phyloP scores from a whole-genome alignment of 2,329 filamentous ascomycete species.

The Trichoderma lentiforme region DNA sequence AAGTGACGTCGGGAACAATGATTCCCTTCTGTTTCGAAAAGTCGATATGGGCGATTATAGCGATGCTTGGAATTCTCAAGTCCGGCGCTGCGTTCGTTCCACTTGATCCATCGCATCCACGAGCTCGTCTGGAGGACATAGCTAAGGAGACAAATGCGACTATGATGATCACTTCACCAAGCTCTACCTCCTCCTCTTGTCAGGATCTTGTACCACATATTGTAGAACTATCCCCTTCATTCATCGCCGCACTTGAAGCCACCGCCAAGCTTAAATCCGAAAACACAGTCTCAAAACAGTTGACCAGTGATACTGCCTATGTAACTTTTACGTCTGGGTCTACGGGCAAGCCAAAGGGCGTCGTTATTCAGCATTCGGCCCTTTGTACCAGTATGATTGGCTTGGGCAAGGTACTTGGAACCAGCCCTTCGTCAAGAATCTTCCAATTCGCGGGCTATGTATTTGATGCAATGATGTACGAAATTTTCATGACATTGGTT shows the following conservation, averaged over 20 bases:
- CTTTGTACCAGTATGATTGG: background rate
- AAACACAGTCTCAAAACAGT: background rate
- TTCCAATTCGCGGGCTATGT: slow-evolving; percentile 11
- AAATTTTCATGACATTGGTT: background rate
- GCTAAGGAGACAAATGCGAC: slow-evolving; percentile 10
- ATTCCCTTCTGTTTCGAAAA: slow-evolving; percentile 21
- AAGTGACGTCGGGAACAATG: slow-evolving; percentile 26
- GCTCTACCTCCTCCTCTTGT: background rate
- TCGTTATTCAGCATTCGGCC: slow-evolving; percentile 2
- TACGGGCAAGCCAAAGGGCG: slow-evolving; percentile 9
- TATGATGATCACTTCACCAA: slow-evolving; percentile 14
- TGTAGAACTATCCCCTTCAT: background rate
- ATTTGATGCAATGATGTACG: slow-evolving; percentile 2
- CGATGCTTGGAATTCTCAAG: slow-evolving; percentile 29
- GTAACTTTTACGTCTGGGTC: slow-evolving; percentile 6
- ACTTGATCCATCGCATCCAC: slow-evolving; percentile 25
- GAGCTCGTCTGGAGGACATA: background rate
- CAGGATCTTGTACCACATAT: background rate
- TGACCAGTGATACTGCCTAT: background rate
- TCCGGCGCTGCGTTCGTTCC: slow-evolving; percentile 27
- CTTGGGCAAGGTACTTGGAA: background rate
- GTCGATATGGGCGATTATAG: slow-evolving; percentile 23
- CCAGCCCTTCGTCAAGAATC: background rate
- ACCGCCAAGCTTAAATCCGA: background rate
- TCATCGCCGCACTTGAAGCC: background rate